Base-by-base conservation (phyloP, 805 yeast genomes). In the Metschnikowia shivogae region DNA sequence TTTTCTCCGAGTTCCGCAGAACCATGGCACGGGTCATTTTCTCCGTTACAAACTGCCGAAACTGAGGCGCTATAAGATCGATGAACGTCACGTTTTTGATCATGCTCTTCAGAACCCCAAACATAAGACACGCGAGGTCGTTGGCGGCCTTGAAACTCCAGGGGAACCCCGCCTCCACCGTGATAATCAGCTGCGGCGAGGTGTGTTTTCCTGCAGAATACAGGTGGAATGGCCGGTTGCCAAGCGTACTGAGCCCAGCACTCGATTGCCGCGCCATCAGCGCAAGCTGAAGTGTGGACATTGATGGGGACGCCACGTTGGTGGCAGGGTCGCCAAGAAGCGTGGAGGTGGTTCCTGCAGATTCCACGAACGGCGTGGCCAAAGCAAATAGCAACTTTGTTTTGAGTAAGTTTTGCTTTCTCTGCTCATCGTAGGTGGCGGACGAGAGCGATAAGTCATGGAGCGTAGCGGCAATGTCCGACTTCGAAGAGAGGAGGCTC, bases 91-190 rank as follows among this genome's bases (percentile, higher is more conserved):
- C 63, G 13, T 82, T 73, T 31, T 76, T 74, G 30, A 89, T 69
- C 26, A 82, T 81, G 31, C 70, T 73, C 57, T 81, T 79, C 37
- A 88, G 80, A 3, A 86, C 80, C 13, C 97, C 97, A 65, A 90
- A 86, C 69, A 87, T 81, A 47, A 89, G 71, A 58, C 95, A 86
- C 0, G 96, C 95, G 52, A 89, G 70, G 64, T 90, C 97, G 60
- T 92, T 90, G 12, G 95, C 89, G 6, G 95, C 90, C 56, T 79
- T 80, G 40, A 90, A 76, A 24, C 72, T 67, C 90, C 93, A 90
- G 0, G 97, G 97, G 39, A 77, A 74, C 11, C 76, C 79, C 20
- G 77, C 68, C 2, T 80, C 81, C 39, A 95, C 86, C 0, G 96
- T 88, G 61, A 90, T 83, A 10, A 89, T 83, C 0, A 96, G 93